phyloP scores from a whole-genome alignment of 2,329 filamentous ascomycete species.

The Talaromyces islandicus region DNA sequence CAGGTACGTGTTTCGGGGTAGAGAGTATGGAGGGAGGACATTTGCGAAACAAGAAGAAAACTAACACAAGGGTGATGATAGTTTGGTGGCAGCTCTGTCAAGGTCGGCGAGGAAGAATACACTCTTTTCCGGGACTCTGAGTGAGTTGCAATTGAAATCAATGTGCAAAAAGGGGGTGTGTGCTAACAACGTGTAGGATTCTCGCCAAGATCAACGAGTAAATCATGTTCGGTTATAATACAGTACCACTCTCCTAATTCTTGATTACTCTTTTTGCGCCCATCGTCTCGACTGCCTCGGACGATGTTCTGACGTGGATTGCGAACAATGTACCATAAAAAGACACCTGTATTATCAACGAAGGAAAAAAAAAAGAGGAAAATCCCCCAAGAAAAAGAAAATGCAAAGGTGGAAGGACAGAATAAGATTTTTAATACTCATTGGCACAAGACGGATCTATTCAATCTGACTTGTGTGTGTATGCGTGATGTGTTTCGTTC shows the following conservation, averaged over 20 bases:
- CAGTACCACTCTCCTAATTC: not conserved
- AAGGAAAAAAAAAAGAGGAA: not conserved
- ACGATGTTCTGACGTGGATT: not conserved
- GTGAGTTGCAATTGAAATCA: slow-evolving; percentile 56
- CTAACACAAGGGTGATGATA: slow-evolving; percentile 30
- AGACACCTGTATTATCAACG: slow-evolving; percentile 13
- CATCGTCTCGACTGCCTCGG: not conserved
- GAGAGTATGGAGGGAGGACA: not conserved
- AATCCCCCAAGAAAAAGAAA: not conserved
- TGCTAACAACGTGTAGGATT: slow-evolving; percentile 54
- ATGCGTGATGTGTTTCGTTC: slow-evolving; percentile 12
- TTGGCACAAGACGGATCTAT: slow-evolving; percentile 5
- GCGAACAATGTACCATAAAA: slow-evolving; percentile 13
- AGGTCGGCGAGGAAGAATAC: slow-evolving; percentile 96
- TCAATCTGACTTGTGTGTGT: slow-evolving; percentile 9
- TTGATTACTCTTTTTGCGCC: not conserved
- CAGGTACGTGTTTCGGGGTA: slow-evolving; percentile 59
- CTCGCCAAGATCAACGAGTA: slow-evolving; percentile 99
- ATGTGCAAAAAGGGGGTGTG: not conserved
- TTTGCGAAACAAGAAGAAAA: slow-evolving; percentile 1
- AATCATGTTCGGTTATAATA: slow-evolving; percentile 23
- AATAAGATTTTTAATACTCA: slow-evolving; percentile 7
- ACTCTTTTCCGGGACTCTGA: slow-evolving; percentile 95
- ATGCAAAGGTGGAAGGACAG: not conserved
- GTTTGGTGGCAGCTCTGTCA: slow-evolving; percentile 92